Percentiles rank a stretch among this genome's conserved stretches.
Evolutionary conservation across 768 basidiomycete species (phyloP).

Genomic region (Goffeauzyma gilvescens): DNA sequence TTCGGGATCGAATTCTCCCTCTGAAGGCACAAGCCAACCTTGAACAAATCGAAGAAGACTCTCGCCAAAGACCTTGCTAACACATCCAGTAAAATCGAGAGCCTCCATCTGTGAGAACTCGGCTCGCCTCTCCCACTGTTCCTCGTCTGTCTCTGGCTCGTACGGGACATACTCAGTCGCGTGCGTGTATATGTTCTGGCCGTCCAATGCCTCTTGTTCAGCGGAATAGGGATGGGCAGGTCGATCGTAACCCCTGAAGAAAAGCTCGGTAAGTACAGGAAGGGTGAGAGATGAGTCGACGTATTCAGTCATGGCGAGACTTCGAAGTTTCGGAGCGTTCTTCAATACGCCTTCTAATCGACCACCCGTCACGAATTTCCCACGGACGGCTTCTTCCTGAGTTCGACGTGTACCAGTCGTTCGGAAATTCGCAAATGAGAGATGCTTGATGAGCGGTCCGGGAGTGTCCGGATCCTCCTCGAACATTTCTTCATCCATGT

Average conservation of each 20-base stretch:
- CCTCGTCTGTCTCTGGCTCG: constrained; percentile 57
- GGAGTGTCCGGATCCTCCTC: constrained; percentile 34
- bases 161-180: constrained; percentile 34
- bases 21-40: constrained; percentile 16
- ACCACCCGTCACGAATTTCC: constrained; percentile 81
- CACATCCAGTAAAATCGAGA: constrained; percentile 83
- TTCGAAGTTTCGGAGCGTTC: constrained; percentile 71
- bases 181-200: no score
- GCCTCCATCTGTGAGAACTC: constrained; percentile 56
- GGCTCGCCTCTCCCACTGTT: constrained; percentile 36
- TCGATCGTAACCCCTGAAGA: constrained; percentile 50
- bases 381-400: constrained; percentile 68
- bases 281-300: constrained; percentile 77
- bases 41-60: constrained; percentile 64
- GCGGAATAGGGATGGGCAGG: constrained; percentile 13
- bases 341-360: constrained; percentile 42
- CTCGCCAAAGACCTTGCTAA: constrained; percentile 72
- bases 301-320: constrained; percentile 94
- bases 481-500: neutral
- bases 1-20: neutral
- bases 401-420: constrained; percentile 90
- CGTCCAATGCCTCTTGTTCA: neutral
- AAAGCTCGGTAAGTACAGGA: constrained; percentile 67
- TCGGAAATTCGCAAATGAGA: constrained; percentile 92
- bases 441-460: constrained; percentile 55